A percentile compares a stretch with the other conserved stretches of the same genome.
These are phyloP conservation scores for Trichoderma sp. DNA, from an alignment of 2,329 filamentous ascomycete genomes.

Conservation along the genomic window DNA sequence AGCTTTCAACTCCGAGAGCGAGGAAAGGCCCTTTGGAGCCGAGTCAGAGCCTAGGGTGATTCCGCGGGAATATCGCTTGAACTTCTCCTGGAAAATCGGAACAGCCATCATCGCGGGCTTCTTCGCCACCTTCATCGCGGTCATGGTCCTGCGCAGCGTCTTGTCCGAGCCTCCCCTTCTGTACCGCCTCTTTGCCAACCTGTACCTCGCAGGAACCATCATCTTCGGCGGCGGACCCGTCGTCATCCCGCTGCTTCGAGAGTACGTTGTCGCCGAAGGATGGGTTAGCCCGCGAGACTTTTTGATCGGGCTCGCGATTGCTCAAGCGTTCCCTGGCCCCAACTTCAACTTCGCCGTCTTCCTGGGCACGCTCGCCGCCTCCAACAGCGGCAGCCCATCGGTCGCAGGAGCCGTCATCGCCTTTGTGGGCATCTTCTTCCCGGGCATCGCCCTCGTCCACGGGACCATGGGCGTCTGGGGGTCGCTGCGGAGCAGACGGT, in stretches of 20 bases:
- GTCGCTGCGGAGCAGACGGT: slow-evolving; percentile 48
- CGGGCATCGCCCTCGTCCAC: slow-evolving; percentile 52
- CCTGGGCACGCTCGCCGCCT: slow-evolving; percentile 54
- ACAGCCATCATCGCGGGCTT: slow-evolving; percentile 50
- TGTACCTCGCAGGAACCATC: slow-evolving; percentile 73
- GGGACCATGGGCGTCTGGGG: slow-evolving; percentile 60
- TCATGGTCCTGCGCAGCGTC: slow-evolving; percentile 56
- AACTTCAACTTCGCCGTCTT: slow-evolving; percentile 60
- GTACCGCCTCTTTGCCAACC: slow-evolving; percentile 68
- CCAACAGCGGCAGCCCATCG: slow-evolving; percentile 41
- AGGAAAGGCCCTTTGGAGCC: neutral
- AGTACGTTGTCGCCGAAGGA: slow-evolving; percentile 65
- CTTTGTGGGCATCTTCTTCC: slow-evolving; percentile 56
- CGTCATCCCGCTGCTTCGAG: slow-evolving; percentile 63
- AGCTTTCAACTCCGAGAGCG: too few species aligned
- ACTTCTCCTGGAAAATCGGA: slow-evolving; percentile 51
- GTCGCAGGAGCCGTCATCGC: slow-evolving; percentile 54
- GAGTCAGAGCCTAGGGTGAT: slow-evolving; percentile 38
- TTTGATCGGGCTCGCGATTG: slow-evolving; percentile 70
- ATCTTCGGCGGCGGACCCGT: slow-evolving; percentile 68
- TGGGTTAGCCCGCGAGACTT: slow-evolving; percentile 74
- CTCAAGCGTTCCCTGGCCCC: slow-evolving; percentile 65
- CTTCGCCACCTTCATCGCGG: slow-evolving; percentile 56
- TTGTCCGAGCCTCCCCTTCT: slow-evolving; percentile 47
- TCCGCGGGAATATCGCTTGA: slow-evolving; percentile 38